phyloP scores from a whole-genome alignment of 441 rosid genomes.

The Geranium incanum region DNA sequence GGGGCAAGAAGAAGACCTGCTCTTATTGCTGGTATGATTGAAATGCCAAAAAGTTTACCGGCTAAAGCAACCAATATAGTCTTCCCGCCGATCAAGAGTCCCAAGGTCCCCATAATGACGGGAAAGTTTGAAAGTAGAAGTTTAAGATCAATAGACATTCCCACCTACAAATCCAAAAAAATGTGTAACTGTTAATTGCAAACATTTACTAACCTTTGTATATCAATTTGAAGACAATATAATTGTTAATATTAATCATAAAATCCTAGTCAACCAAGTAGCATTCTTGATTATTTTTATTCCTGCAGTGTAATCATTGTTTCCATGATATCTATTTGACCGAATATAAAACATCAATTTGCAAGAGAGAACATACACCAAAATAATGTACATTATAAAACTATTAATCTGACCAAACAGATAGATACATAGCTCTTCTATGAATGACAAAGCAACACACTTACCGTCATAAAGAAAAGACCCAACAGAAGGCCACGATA shows the following conservation, averaged over 20 bases:
- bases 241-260: too few species aligned
- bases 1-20: slow-evolving; percentile 99
- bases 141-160: slow-evolving; percentile 98
- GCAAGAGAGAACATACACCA: too few species aligned
- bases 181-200: slow-evolving; percentile 25
- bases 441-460: slow-evolving; percentile 13
- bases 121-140: slow-evolving; percentile 89
- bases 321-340: not conserved
- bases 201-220: slow-evolving; percentile 15
- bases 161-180: slow-evolving; percentile 58
- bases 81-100: slow-evolving; percentile 88
- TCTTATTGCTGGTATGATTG: slow-evolving; percentile 79
- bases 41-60: slow-evolving; percentile 76
- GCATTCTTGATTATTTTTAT: not conserved
- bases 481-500: slow-evolving; percentile 95
- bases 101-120: slow-evolving; percentile 66
- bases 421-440: not conserved
- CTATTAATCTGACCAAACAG: not conserved
- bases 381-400: not conserved
- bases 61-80: slow-evolving; percentile 62
- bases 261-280: not conserved
- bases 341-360: too few species aligned
- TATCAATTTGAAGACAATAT: slow-evolving; percentile 4
- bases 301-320: not conserved
- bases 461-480: slow-evolving; percentile 99